phyloP scores from a whole-genome alignment of 2,329 filamentous ascomycete genomes.

The Arthrobotrys iridis region DNA sequence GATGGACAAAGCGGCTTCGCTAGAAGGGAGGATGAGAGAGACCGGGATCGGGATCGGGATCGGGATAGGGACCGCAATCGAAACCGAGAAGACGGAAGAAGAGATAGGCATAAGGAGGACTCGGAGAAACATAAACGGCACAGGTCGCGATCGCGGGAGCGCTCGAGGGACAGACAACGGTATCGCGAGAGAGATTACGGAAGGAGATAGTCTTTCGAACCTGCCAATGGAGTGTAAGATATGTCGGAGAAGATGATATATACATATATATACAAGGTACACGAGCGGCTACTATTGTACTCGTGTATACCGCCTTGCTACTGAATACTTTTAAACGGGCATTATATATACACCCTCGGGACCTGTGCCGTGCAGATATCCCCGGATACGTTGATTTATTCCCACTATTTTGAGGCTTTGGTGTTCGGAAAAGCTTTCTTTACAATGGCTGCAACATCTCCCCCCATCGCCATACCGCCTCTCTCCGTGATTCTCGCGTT shows the following conservation, averaged over 20 bases:
- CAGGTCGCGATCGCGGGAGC: conserved; percentile 45
- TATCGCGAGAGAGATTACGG: conserved; percentile 48
- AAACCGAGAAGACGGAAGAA: conserved; percentile 45
- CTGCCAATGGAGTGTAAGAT: conserved; percentile 19
- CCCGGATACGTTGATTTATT: background rate
- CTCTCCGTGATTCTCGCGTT: conserved; percentile 63
- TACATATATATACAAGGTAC: conserved; percentile 61
- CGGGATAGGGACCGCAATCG: conserved; percentile 51
- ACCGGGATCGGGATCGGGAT: conserved; percentile 54
- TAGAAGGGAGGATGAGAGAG: conserved; percentile 54
- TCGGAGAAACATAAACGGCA: conserved; percentile 43
- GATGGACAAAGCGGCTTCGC: conserved; percentile 27
- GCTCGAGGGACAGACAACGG: conserved; percentile 44
- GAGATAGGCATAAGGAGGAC: conserved; percentile 46
- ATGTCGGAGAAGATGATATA: conserved; percentile 32
- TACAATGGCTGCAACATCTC: conserved; percentile 9
- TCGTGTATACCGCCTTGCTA: background rate
- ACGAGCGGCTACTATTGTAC: background rate
- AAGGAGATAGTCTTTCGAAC: background rate
- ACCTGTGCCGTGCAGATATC: background rate
- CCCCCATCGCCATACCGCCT: background rate
- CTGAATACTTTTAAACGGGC: background rate
- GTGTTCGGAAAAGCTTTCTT: background rate
- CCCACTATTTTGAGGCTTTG: background rate
- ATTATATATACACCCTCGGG: conserved; percentile 60